Conservation (phyloP, 2,329 filamentous ascomycete genomes). For the Clonostachys chloroleuca region DNA sequence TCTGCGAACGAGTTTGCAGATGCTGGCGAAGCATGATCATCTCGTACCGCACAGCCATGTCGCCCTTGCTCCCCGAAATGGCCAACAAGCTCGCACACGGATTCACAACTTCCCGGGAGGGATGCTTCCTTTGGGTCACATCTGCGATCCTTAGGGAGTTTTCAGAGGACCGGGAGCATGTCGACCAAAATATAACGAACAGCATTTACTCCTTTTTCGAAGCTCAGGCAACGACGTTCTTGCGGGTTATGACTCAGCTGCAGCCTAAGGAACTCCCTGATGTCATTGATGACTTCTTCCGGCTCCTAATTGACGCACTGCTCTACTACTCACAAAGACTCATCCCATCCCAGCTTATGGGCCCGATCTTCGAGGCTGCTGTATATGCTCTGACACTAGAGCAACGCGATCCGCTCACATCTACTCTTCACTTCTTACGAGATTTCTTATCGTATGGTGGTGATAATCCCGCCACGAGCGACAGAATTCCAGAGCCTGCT, state of each 20-base stretch:
- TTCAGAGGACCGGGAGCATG: slow-evolving; percentile 81
- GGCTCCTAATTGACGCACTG: slow-evolving; percentile 83
- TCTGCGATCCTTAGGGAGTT: slow-evolving; percentile 94
- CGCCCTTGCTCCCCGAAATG: slow-evolving; percentile 76
- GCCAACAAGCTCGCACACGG: slow-evolving; percentile 85
- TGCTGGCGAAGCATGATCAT: slow-evolving; percentile 98
- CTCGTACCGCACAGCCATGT: slow-evolving; percentile 86
- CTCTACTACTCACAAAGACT: slow-evolving; percentile 88
- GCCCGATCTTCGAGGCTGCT: slow-evolving; percentile 81
- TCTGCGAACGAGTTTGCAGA: slow-evolving; percentile 88
- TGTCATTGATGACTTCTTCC: slow-evolving; percentile 95
- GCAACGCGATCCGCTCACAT: slow-evolving; percentile 86
- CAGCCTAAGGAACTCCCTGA: slow-evolving; percentile 69
- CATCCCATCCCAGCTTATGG: slow-evolving; percentile 73
- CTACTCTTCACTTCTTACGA: slow-evolving; percentile 87
- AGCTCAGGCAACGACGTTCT: slow-evolving; percentile 83
- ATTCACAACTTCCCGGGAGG: slow-evolving; percentile 82
- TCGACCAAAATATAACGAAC: slow-evolving; percentile 75
- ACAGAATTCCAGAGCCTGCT: slow-evolving; percentile 49
- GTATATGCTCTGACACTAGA: slow-evolving; percentile 83
- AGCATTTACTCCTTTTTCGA: slow-evolving; percentile 95
- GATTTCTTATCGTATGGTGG: slow-evolving; percentile 88
- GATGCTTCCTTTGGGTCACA: slow-evolving; percentile 98
- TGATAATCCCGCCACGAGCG: slow-evolving; percentile 64
- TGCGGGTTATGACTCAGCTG: slow-evolving; percentile 83